Evolutionary conservation across 1,139 yeast species (phyloP).

Genomic region (Sugiyamaella xylanicola): DNA sequence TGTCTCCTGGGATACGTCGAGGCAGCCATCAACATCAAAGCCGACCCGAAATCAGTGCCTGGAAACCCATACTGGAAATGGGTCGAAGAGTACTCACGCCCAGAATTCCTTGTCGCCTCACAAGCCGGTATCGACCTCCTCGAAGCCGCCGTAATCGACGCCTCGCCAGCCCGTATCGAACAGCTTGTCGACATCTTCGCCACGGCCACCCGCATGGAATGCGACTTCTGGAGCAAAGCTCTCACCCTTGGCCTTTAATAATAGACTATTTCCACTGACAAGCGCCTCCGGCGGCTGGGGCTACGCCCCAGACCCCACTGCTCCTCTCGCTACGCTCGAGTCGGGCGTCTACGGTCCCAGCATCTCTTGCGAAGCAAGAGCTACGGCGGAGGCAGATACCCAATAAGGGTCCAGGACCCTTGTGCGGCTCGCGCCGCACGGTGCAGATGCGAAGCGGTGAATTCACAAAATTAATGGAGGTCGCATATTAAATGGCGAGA

Average conservation of each 20-base stretch:
- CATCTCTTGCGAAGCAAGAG: background rate
- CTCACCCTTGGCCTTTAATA: conserved; percentile 31
- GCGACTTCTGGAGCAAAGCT: conserved; percentile 60
- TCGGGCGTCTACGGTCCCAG: background rate
- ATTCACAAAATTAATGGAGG: conserved; percentile 12
- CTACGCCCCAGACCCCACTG: background rate
- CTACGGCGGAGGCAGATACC: background rate
- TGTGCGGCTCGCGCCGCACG: conserved; percentile 9
- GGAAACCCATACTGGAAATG: conserved; percentile 53
- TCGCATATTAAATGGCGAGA: conserved; percentile 12
- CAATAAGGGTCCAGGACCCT: background rate
- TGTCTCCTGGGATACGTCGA: conserved; percentile 74
- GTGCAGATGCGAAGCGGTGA: background rate
- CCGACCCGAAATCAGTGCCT: conserved; percentile 27
- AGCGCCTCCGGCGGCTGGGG: conserved; percentile 1
- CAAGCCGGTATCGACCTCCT: conserved; percentile 51
- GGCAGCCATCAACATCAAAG: conserved; percentile 45
- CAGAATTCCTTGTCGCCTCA: conserved; percentile 58
- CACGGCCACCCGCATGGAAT: conserved; percentile 60
- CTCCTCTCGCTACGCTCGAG: conserved; percentile 3
- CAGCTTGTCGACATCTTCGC: conserved; percentile 60
- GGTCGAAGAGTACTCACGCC: conserved; percentile 63
- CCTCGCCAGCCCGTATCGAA: conserved; percentile 49
- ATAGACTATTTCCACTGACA: background rate
- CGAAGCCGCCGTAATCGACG: conserved; percentile 47